Evolutionary conservation across 441 rosid species (phyloP).

Genomic region (Dalechampia spathulata): DNA sequence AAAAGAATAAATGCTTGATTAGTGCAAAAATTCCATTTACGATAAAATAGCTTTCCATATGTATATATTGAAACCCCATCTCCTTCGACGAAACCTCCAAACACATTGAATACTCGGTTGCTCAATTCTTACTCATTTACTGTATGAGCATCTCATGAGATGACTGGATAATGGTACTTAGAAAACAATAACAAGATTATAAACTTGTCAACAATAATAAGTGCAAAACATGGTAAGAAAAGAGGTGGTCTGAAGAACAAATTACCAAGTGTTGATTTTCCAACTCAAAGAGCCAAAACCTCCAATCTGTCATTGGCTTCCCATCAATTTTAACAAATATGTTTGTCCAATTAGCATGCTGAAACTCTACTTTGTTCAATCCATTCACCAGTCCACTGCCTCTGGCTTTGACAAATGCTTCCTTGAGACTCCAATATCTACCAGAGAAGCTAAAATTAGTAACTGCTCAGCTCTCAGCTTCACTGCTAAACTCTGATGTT

Average conservation of each 20-base stretch:
- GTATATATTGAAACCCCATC: no score
- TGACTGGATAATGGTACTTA: no score
- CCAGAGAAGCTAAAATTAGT: constrained; percentile 4
- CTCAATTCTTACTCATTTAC: no score
- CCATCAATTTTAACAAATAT: constrained; percentile 41
- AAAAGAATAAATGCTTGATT: no score
- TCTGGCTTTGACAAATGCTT: constrained; percentile 65
- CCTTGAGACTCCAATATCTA: constrained; percentile 71
- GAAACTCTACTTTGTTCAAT: constrained; percentile 50
- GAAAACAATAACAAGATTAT: not conserved
- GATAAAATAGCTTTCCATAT: no score
- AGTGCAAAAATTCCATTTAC: no score
- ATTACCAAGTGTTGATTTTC: constrained; percentile 40
- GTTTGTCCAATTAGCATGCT: constrained; percentile 43
- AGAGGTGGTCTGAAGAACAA: not conserved
- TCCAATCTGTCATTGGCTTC: constrained; percentile 31
- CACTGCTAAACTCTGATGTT: no score
- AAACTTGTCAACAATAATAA: no score
- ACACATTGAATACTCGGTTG: no score
- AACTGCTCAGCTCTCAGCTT: not conserved
- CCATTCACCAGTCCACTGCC: constrained; percentile 46
- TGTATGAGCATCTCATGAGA: no score
- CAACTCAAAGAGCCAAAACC: constrained; percentile 46
- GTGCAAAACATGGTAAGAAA: not conserved
- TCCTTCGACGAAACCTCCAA: no score